Conservation (phyloP, 2,329 filamentous ascomycete species). For the Alternaria brassicae region DNA sequence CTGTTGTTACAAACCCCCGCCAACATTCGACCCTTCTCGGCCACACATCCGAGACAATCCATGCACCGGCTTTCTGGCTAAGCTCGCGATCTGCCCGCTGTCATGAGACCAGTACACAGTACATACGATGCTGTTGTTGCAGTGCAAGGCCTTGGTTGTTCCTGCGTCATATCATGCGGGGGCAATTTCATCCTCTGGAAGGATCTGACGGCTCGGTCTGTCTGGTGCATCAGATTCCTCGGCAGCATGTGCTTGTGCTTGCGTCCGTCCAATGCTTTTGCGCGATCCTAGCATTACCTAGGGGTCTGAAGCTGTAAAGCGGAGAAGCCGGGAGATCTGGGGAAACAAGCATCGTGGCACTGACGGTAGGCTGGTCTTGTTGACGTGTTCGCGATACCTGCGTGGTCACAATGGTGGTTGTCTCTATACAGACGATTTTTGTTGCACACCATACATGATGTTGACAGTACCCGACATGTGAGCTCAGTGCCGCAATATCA, state of each 20-base stretch:
- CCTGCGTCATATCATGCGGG: slow-evolving; percentile 17
- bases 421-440: neutral
- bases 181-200: slow-evolving; percentile 9
- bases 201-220: slow-evolving; percentile 24
- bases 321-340: slow-evolving; percentile 16
- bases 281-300: neutral
- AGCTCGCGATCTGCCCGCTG: neutral
- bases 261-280: neutral
- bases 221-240: slow-evolving; percentile 8
- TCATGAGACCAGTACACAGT: neutral
- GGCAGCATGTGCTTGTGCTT: slow-evolving; percentile 17
- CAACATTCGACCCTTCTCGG: slow-evolving; percentile 31
- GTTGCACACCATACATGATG: neutral
- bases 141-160: slow-evolving; percentile 4
- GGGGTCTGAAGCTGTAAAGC: neutral
- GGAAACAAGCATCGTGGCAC: slow-evolving; percentile 13
- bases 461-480: neutral
- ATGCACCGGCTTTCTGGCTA: slow-evolving; percentile 7
- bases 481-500: neutral
- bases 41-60: slow-evolving; percentile 25
- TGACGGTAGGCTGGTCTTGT: neutral
- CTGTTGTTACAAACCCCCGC: slow-evolving; percentile 22
- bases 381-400: neutral
- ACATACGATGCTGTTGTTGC: neutral
- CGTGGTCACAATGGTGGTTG: neutral